Base-by-base conservation (phyloP, 371 early-diverging fungal species). In the Lichtheimia ornata region DNA sequence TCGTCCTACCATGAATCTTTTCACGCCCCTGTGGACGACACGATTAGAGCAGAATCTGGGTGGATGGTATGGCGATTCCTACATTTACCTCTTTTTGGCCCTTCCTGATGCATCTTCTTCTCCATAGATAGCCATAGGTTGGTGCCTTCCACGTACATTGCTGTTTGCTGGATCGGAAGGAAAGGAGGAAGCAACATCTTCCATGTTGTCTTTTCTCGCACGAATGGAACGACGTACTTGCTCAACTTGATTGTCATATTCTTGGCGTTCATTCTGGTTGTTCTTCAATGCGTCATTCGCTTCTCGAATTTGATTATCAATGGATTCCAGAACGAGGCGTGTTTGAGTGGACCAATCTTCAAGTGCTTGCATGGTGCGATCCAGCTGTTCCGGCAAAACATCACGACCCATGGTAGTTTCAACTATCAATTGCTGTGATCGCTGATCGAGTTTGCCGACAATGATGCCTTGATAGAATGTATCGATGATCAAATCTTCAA, bases 401-500 rank as follows among this genome's bases (percentile, higher is more conserved):
- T 94, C 94, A 40, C 94, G 75, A 3, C 94, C 93, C 85, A 94
- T 90, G 25, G 93, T 84, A 30, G 79, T 85, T 65, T 91, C 90
- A 3, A 94, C 88, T 63, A 88, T 86, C n/a, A 94, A 64, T 57
- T 84, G 85, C 50, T 84, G 81, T 61, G 80, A 71, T 43, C 84
- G 85, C 67, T 94, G 95, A 71, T 94, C 95, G 43, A 94, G 73
- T 74, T 88, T 92, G 24, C 92, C 95, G 15, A 74, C 76, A 50
- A 94, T 66, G 3, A 94, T 67, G 50, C 85, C 87, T 59, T 90
- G 86, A 64, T 93, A 93, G 43, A 94, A 88, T 25, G 91, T 90
- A 53, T 92, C 92, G 63, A 94, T 94, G 63, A 93, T 85, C 59
- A 93, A 70, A 72, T 93, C 93, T 64, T 94, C 95, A 41, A 94